Conservation (phyloP, 2,329 filamentous ascomycete species). For the Aspergillus spinulosporus region DNA sequence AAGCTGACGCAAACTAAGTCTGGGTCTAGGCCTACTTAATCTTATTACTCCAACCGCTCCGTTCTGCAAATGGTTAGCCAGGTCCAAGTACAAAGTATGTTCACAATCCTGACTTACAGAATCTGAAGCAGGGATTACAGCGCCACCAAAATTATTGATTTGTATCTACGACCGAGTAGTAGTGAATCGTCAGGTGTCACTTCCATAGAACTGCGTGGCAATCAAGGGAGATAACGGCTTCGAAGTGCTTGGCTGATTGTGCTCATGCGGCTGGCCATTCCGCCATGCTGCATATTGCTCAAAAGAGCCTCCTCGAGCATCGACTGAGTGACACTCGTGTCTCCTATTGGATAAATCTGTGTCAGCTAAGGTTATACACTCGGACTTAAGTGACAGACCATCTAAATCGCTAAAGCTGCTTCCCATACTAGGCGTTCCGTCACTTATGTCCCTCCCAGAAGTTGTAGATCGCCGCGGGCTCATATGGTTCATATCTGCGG, state of each 20-base stretch:
- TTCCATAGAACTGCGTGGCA: background rate
- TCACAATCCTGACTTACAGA: background rate
- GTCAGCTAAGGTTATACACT: background rate
- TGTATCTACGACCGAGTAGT: background rate
- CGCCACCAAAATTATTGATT: background rate
- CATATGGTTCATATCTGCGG: constrained; percentile 50
- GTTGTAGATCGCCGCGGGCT: constrained; percentile 46
- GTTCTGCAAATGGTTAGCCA: constrained; percentile 1
- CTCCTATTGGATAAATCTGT: constrained; percentile 33
- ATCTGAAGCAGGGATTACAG: background rate
- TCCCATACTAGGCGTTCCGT: constrained; percentile 62
- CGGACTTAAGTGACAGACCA: constrained; percentile 38
- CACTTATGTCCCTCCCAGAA: constrained; percentile 49
- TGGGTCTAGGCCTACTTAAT: background rate
- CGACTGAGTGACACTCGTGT: constrained; percentile 64
- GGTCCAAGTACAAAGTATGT: background rate
- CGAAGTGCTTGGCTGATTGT: constrained; percentile 56
- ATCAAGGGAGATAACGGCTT: constrained; percentile 48
- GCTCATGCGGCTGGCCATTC: constrained; percentile 52
- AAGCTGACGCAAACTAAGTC: background rate
- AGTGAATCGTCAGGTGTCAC: background rate
- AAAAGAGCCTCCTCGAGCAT: constrained; percentile 64
- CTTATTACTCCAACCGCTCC: background rate
- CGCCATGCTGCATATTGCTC: constrained; percentile 61
- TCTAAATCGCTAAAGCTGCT: constrained; percentile 67